phyloP scores from a whole-genome alignment of 208 protist species.

The Crithidia sp. region DNA sequence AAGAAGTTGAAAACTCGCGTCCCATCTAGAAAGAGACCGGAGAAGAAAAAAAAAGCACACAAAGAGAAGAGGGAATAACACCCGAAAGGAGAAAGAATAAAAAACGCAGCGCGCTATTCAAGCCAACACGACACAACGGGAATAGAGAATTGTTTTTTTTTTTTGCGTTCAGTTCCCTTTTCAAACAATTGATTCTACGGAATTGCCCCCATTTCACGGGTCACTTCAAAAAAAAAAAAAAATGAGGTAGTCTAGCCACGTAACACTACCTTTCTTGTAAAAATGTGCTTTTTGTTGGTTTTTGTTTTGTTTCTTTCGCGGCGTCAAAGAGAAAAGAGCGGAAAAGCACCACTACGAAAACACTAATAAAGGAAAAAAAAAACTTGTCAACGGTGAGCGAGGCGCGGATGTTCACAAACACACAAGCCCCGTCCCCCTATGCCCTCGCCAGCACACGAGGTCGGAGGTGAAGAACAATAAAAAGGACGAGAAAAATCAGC shows the following conservation, averaged over 20 bases:
- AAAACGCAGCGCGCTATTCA: background rate
- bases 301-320: background rate
- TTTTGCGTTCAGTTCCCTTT: background rate
- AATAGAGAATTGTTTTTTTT: constrained; percentile 3
- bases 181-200: no score
- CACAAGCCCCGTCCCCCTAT: background rate
- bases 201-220: no score
- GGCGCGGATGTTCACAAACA: constrained; percentile 18
- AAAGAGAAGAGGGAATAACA: background rate
- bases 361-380: constrained; percentile 4
- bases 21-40: background rate
- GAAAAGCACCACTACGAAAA: background rate
- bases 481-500: background rate
- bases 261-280: background rate
- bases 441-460: background rate
- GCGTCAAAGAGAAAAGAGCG: background rate
- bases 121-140: constrained; percentile 1
- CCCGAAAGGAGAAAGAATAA: constrained; percentile 10
- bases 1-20: background rate
- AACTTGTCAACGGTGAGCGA: background rate
- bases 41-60: background rate
- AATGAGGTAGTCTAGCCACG: background rate
- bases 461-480: no score
- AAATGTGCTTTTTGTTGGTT: no score
- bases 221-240: constrained; percentile 1